Conservation (phyloP, 2,329 filamentous ascomycete species). For the Pyrenochaeta sp. region DNA sequence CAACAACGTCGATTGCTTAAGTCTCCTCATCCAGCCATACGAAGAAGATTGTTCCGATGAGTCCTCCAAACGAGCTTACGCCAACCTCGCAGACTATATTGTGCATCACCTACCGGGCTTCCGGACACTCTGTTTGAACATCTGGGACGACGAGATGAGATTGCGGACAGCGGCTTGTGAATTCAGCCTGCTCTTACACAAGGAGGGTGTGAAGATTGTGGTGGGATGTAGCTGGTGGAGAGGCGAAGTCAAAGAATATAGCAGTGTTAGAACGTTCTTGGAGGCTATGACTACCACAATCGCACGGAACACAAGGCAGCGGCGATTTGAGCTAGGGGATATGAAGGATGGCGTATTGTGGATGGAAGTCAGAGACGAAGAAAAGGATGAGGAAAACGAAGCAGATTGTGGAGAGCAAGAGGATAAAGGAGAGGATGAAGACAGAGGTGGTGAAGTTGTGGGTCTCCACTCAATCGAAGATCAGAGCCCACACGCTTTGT, state of each 20-base stretch:
- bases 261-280: constrained; percentile 10
- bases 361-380: not conserved
- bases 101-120: constrained; percentile 21
- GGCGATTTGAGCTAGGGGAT: not conserved
- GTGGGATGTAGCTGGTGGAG: constrained; percentile 11
- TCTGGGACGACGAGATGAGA: constrained; percentile 23
- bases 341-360: not conserved
- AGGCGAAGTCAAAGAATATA: constrained; percentile 8
- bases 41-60: constrained; percentile 38
- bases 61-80: constrained; percentile 23
- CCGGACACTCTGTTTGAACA: constrained; percentile 22
- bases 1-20: constrained; percentile 28
- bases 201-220: constrained; percentile 14
- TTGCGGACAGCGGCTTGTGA: constrained; percentile 11
- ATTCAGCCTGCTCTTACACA: constrained; percentile 19
- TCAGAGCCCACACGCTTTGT: not conserved
- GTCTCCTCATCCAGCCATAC: constrained; percentile 35
- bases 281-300: constrained; percentile 2
- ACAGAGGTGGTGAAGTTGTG: not conserved
- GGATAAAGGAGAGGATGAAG: not conserved
- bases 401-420: not conserved
- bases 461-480: not conserved
- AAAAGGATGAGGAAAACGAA: not conserved
- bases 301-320: not conserved
- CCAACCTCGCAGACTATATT: constrained; percentile 26